Evolutionary conservation across 2,329 filamentous ascomycete species (phyloP).

Genomic region (Coleophoma crateriformis): DNA sequence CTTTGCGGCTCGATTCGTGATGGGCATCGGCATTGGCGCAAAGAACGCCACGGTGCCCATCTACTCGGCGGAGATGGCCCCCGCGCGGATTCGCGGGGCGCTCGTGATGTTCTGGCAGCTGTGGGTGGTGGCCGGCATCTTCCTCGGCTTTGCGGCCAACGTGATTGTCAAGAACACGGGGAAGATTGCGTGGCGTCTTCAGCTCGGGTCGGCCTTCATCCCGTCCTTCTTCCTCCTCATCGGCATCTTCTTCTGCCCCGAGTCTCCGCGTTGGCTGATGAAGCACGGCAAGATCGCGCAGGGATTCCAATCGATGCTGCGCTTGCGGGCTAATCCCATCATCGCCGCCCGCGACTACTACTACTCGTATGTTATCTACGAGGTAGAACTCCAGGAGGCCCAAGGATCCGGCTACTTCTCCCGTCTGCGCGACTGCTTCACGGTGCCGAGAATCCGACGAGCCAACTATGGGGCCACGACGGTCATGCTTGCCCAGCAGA

Average conservation of each 20-base stretch:
- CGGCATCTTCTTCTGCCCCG: conserved; percentile 61
- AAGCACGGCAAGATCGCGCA: conserved; percentile 35
- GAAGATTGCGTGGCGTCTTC: conserved; percentile 53
- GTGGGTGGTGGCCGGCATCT: conserved; percentile 68
- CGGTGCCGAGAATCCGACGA: conserved; percentile 37
- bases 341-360: conserved; percentile 54
- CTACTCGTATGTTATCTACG: conserved; percentile 57
- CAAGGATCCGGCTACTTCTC: conserved; percentile 30
- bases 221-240: conserved; percentile 50
- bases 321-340: conserved; percentile 57
- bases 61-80: conserved; percentile 48
- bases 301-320: conserved; percentile 53
- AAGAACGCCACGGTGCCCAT: conserved; percentile 42
- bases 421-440: conserved; percentile 38
- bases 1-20: conserved; percentile 43
- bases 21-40: conserved; percentile 55
- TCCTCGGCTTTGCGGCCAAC: conserved; percentile 34
- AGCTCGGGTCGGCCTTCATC: conserved; percentile 60
- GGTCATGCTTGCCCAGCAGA: conserved; percentile 51
- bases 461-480: conserved; percentile 53
- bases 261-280: conserved; percentile 60
- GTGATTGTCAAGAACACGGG: conserved; percentile 47
- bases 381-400: conserved; percentile 51
- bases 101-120: conserved; percentile 82
- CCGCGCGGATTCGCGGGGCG: conserved; percentile 47